phyloP scores from a whole-genome alignment of 2,329 filamentous ascomycete species.

The Aspergillus vadensis region DNA sequence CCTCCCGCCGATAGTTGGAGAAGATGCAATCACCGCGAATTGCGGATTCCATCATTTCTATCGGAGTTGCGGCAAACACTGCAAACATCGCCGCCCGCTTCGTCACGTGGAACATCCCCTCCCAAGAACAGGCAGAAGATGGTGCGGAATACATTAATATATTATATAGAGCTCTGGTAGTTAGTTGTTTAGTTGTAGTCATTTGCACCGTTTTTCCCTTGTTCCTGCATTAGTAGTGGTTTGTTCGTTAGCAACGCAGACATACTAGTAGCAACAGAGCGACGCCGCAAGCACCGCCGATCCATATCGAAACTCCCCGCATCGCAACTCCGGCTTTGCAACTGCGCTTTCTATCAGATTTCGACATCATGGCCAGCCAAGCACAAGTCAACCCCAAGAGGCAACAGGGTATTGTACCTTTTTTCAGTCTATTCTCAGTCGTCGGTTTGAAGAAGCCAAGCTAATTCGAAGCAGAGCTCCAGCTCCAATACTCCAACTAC shows the following conservation, averaged over 20 bases:
- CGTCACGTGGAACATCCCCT: not conserved
- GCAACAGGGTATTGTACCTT: constrained; percentile 56
- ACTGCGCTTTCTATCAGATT: constrained; percentile 17
- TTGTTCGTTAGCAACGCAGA: too few species aligned
- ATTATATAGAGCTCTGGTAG: too few species aligned
- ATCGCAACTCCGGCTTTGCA: constrained; percentile 36
- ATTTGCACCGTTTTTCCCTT: too few species aligned
- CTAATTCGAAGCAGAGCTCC: constrained; percentile 45
- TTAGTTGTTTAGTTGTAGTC: too few species aligned
- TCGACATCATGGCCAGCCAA: constrained; percentile 42
- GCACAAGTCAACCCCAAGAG: constrained; percentile 45
- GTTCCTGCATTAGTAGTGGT: too few species aligned
- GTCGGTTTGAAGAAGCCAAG: not conserved
- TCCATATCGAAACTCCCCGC: constrained; percentile 31
- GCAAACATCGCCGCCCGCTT: not conserved
- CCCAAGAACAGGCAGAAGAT: not conserved
- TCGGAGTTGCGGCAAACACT: constrained; percentile 2
- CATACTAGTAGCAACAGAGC: not conserved
- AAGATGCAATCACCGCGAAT: not conserved
- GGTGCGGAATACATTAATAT: too few species aligned
- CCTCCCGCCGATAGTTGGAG: constrained; percentile 8
- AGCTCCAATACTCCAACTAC: constrained; percentile 55
- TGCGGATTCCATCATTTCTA: not conserved
- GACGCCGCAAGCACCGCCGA: constrained; percentile 10
- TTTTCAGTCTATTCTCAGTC: too few species aligned